Evolutionary conservation across 768 basidiomycete species (phyloP), one percentile per base, ranked within the genome.

Genomic region (Boletales sp.): DNA sequence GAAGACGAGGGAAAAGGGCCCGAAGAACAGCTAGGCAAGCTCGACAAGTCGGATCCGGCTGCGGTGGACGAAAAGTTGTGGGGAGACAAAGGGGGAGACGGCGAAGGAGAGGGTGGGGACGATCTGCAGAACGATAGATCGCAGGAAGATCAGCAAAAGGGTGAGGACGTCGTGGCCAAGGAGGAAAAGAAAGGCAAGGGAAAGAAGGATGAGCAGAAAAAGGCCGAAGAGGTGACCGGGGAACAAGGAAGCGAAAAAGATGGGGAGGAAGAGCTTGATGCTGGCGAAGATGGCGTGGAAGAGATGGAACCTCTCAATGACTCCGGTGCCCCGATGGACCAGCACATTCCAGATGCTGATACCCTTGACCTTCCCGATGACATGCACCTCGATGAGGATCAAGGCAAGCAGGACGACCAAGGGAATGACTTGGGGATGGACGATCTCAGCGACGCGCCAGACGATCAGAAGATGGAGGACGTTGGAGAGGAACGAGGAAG

Each of bases 21-120:
- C 15, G 94, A 98, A 38, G 94, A 98, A 55, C 83, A 84, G 54
- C 64, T 94, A 29, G 93, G 83, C 8, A 79, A 93, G 43, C 71
- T 98, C 30, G 92, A 95, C 69, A 79, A 83, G 2, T 73, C 79
- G 15, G 95, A 97, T 69, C 87, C 90, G 9, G 76, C 82, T 21
- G 84, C 86, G 0, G 80, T 97, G 14, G 95, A 98, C 62, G 95
- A 99, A 72, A 97, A 98, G 72, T 74, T 99, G 57, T 98, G 97
- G 95, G 93, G 89, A 17, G 90, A 94, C 54, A 87, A 95, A 57
- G 68, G 74, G 43, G 80, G 80, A 12, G 76, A 81, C 5, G 74
- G 79, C 24, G 76, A 82, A n/a, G 42, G 47, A 43, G 62, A 75
- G 13, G 70, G 76, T 18, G 66, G 74, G n/a, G 68, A 81, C 40